phyloP scores from a whole-genome alignment of 1,284 basidiomycete species.

The Trichosporon coremiiforme region DNA sequence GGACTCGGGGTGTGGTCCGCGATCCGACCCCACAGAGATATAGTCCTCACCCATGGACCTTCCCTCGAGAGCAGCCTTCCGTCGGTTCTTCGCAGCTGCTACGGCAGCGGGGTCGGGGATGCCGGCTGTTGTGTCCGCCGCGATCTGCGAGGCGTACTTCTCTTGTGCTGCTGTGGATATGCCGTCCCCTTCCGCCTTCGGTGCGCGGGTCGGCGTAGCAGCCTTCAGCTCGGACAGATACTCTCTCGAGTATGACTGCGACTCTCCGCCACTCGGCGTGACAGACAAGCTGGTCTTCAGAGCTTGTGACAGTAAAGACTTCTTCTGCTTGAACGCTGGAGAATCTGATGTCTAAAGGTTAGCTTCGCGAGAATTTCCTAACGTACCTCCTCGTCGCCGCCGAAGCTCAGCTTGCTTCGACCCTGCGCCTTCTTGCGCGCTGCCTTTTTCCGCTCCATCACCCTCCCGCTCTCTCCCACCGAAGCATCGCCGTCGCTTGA shows the following conservation, averaged over 20 bases:
- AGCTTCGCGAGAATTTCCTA: background rate
- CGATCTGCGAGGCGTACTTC: conserved; percentile 52
- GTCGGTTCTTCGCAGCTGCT: conserved; percentile 73
- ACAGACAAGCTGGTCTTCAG: conserved; percentile 39
- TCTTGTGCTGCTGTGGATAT: conserved; percentile 42
- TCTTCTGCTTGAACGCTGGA: conserved; percentile 52
- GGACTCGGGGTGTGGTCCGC: conserved; percentile 78
- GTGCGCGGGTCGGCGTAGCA: conserved; percentile 67
- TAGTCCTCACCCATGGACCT: conserved; percentile 68
- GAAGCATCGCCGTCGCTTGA: conserved; percentile 30
- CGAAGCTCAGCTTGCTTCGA: conserved; percentile 70
- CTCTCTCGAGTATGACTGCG: conserved; percentile 66
- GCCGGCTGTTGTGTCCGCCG: conserved; percentile 58
- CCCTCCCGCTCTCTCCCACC: conserved; percentile 38
- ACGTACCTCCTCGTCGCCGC: conserved; percentile 64
- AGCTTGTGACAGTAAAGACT: conserved; percentile 54
- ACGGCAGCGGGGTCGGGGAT: conserved; percentile 79
- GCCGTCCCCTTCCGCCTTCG: conserved; percentile 40
- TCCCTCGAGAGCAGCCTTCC: conserved; percentile 64
- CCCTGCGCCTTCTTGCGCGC: conserved; percentile 40
- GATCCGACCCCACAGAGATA: conserved; percentile 66
- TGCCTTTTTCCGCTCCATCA: conserved; percentile 52
- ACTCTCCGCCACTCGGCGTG: conserved; percentile 30
- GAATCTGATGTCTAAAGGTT: conserved; percentile 31
- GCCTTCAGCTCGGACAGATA: conserved; percentile 82